These are phyloP conservation scores for Paspalum vaginatum DNA, from an alignment of 176 grass and related monocot species.

Conservation along the genomic window DNA sequence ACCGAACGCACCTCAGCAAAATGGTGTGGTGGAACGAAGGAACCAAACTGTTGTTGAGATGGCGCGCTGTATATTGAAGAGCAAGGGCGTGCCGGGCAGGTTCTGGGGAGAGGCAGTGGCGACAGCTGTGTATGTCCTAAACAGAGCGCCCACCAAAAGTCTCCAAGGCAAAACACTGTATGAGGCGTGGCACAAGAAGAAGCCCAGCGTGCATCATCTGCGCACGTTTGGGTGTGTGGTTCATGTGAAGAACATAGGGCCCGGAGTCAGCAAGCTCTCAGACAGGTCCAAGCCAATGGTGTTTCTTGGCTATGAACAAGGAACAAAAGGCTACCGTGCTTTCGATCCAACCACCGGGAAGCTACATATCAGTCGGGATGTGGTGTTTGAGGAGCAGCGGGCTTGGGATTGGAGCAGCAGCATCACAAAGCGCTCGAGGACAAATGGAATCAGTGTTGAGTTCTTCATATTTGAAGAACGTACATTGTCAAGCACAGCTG, in stretches of 20 bases:
- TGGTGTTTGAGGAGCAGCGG: no score
- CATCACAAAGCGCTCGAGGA: no score
- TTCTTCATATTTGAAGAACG: no score
- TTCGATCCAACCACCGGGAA: no score
- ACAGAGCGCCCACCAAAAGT: neutral
- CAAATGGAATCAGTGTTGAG: no score
- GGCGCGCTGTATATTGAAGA: neutral
- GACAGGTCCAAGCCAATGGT: neutral
- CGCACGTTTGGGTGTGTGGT: neutral
- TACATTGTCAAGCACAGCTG: no score
- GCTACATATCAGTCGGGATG: no score
- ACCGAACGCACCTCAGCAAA: neutral
- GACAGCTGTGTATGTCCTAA: neutral
- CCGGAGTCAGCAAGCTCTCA: neutral
- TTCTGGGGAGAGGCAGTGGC: neutral
- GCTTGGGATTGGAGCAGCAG: no score
- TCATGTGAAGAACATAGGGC: neutral
- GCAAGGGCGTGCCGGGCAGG: neutral
- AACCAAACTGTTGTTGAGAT: neutral
- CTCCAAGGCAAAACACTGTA: neutral
- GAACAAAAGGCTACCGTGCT: no score
- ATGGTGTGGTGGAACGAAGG: neutral
- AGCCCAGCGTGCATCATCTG: neutral
- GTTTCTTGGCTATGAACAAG: neutral
- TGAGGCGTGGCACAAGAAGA: neutral